Evolutionary conservation across 2,329 filamentous ascomycete genomes (phyloP), one percentile per base, ranked within the genome.

Genomic region (Trichoderma koningiopsis): DNA sequence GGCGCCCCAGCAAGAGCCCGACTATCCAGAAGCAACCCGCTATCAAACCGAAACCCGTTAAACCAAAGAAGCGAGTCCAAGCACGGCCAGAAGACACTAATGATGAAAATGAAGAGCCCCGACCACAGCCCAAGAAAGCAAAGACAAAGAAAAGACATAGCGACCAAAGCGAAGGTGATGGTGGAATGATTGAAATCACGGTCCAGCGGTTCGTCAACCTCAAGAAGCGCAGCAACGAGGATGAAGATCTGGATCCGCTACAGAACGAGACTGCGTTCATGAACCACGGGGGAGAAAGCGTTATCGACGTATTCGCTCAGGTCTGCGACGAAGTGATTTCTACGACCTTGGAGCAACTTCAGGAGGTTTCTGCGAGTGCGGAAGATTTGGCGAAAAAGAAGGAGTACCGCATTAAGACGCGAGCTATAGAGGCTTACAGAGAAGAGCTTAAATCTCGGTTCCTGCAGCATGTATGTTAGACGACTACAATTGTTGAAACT

Each of bases 241-340:
- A 83, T 3, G 77, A 77, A 3, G 77, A 77, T 10, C 77, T 78
- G 3, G 82, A 87, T 56, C 81, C 85, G 0, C 79, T 87, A 4
- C 82, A 83, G 56, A 75, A 79, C 2, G 84, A 86, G 5, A 86
- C 89, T 2, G 85, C 87, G 0, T 87, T 85, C 70, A 80, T 83
- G 0, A 85, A 84, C 72, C 82, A 84, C 19, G 78, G 80, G 27
- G 86, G 87, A 57, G 88, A 90, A 72, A 91, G 88, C 59, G 83
- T 86, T 0, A 81, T 91, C 2, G 89, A 91, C 72, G 88, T 91
- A 1, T 81, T 91, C 47, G 82, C 85, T 6, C 85, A 89, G 71
- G 82, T 90, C 16, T 90, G 87, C 74, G 84, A 88, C 40, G 88
- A 91, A 73, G 82, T 89, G 37, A 81, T 89, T 24, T 82, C 82